phyloP scores from a whole-genome alignment of 805 yeast species.

The Candida orba region DNA sequence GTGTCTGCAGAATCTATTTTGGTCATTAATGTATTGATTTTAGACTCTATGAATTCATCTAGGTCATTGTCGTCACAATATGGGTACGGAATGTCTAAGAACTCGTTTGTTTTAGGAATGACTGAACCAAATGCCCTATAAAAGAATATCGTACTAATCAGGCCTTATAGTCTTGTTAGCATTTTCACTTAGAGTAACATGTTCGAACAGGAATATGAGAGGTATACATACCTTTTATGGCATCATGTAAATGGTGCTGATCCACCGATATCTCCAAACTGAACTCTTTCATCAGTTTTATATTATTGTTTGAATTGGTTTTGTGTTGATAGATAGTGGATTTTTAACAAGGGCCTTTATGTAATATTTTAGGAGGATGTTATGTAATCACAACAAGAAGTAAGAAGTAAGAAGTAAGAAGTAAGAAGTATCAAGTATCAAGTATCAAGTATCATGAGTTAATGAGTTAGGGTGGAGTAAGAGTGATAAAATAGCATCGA shows the following conservation, averaged over 20 bases:
- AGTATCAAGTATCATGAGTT: too few relatives aligned
- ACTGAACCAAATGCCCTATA: constrained; percentile 62
- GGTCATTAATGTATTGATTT: constrained; percentile 25
- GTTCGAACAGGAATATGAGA: neutral
- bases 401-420: too few relatives aligned
- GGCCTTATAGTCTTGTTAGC: constrained; percentile 7
- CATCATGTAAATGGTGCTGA: constrained; percentile 6
- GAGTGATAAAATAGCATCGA: too few relatives aligned
- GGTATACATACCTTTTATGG: constrained; percentile 5
- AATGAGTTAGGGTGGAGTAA: too few relatives aligned
- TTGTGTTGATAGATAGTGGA: neutral
- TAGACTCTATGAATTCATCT: constrained; percentile 34
- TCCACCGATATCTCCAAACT: constrained; percentile 9
- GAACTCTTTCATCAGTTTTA: constrained; percentile 7
- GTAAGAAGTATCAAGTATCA: too few relatives aligned
- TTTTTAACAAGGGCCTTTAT: neutral
- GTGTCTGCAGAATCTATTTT: constrained; percentile 18
- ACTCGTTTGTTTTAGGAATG: constrained; percentile 47
- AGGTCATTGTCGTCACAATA: constrained; percentile 40
- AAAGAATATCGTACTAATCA: constrained; percentile 62
- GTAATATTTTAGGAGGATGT: too few relatives aligned
- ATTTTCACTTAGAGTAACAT: too few relatives aligned
- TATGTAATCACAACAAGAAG: too few relatives aligned
- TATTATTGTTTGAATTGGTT: neutral
- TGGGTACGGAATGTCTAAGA: constrained; percentile 54